Evolutionary conservation across 1,284 basidiomycete species (phyloP).

Genomic region (Trichosporon faecale): DNA sequence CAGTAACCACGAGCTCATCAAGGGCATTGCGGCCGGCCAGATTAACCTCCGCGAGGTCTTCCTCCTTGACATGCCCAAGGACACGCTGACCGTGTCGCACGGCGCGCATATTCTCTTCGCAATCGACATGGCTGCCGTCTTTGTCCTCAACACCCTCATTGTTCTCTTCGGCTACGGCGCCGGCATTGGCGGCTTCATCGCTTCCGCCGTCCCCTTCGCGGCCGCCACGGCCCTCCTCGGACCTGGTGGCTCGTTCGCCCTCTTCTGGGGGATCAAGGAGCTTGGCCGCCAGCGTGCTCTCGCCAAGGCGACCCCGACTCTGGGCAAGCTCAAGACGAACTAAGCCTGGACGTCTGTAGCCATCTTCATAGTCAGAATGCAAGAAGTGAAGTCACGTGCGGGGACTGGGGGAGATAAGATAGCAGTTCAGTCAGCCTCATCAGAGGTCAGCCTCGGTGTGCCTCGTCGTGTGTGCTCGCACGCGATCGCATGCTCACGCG

Average conservation of each 20-base stretch:
- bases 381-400: background rate
- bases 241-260: constrained; percentile 18
- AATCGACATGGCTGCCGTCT: constrained; percentile 14
- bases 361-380: background rate
- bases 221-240: constrained; percentile 8
- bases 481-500: background rate
- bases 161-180: constrained; percentile 1
- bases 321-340: background rate
- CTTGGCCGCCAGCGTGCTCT: background rate
- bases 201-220: background rate
- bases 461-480: background rate
- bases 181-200: background rate
- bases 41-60: constrained; percentile 14
- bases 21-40: background rate
- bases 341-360: background rate
- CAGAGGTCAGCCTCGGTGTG: background rate
- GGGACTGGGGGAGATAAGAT: background rate
- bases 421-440: background rate
- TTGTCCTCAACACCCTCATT: background rate
- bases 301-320: background rate
- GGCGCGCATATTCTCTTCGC: constrained; percentile 18
- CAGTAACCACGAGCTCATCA: constrained; percentile 15
- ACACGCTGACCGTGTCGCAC: background rate
- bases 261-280: constrained; percentile 18
- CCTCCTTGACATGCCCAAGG: background rate